Conservation (phyloP, 495 filamentous ascomycete genomes). For the Neurospora pannonica region DNA sequence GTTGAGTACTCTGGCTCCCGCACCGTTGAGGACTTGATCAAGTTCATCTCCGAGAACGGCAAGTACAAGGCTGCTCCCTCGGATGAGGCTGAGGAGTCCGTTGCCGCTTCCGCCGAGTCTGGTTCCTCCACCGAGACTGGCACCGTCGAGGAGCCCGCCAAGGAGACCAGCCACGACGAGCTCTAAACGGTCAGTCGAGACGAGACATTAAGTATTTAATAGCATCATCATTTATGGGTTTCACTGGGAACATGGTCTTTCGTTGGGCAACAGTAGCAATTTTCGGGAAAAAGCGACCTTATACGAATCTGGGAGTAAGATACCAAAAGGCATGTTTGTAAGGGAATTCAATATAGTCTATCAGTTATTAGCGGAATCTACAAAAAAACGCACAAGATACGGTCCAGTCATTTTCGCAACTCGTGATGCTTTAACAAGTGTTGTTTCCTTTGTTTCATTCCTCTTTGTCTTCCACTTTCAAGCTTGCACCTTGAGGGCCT, state of each 20-base stretch:
- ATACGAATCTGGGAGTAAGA: slow-evolving; percentile 16
- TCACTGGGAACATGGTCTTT: neutral
- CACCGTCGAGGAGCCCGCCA: slow-evolving; percentile 26
- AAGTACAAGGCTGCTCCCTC: slow-evolving; percentile 62
- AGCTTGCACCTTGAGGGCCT: neutral
- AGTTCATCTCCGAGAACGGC: slow-evolving; percentile 92
- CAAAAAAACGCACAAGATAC: neutral
- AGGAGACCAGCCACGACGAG: slow-evolving; percentile 52
- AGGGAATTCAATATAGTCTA: neutral
- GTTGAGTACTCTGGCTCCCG: slow-evolving; percentile 83
- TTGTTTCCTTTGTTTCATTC: neutral
- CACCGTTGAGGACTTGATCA: slow-evolving; percentile 85
- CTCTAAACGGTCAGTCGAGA: slow-evolving; percentile 37
- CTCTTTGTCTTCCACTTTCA: neutral
- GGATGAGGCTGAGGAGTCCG: slow-evolving; percentile 46
- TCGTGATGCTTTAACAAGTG: neutral
- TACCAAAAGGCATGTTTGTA: slow-evolving; percentile 12
- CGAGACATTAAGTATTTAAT: neutral
- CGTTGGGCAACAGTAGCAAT: neutral
- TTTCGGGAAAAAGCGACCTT: slow-evolving; percentile 7
- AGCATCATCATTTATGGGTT: neutral
- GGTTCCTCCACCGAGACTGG: slow-evolving; percentile 23
- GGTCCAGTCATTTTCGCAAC: neutral
- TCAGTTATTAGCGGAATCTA: neutral
- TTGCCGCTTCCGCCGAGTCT: slow-evolving; percentile 42